Conservation (phyloP, 441 rosid genomes). For the Metrosideros polymorpha region DNA sequence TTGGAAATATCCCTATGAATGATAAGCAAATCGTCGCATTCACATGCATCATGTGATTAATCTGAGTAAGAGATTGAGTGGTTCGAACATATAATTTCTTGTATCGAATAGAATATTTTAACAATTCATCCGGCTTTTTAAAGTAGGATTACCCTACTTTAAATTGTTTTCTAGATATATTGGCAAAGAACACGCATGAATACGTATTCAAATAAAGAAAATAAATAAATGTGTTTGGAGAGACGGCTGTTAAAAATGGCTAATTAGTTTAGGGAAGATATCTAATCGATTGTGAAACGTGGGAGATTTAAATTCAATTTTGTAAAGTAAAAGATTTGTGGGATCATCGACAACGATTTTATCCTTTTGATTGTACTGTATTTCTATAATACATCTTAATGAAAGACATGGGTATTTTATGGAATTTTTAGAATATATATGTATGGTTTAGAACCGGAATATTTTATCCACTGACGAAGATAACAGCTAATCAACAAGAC, state of each 20-base stretch:
- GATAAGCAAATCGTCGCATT: rapidly evolving
- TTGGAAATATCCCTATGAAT: no score
- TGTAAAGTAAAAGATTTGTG: background rate
- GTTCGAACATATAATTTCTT: background rate
- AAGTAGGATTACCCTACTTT: rapidly evolving
- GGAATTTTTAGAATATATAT: background rate
- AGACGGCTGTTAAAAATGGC: background rate
- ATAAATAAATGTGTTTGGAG: background rate
- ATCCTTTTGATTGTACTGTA: background rate
- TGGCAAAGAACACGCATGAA: background rate
- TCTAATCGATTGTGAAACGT: background rate
- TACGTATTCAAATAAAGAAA: background rate
- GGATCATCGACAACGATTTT: background rate
- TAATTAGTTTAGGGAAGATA: background rate
- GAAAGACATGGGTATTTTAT: background rate
- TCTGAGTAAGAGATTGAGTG: background rate
- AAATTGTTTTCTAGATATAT: background rate
- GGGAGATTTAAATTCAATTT: background rate
- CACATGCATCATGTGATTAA: background rate
- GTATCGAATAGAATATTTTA: background rate
- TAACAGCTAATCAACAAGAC: background rate
- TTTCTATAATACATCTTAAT: background rate
- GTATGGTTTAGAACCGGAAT: background rate
- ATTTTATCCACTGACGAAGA: background rate
- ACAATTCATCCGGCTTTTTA: background rate